phyloP scores from a whole-genome alignment of 305 asterid species.

The Vinca major region DNA sequence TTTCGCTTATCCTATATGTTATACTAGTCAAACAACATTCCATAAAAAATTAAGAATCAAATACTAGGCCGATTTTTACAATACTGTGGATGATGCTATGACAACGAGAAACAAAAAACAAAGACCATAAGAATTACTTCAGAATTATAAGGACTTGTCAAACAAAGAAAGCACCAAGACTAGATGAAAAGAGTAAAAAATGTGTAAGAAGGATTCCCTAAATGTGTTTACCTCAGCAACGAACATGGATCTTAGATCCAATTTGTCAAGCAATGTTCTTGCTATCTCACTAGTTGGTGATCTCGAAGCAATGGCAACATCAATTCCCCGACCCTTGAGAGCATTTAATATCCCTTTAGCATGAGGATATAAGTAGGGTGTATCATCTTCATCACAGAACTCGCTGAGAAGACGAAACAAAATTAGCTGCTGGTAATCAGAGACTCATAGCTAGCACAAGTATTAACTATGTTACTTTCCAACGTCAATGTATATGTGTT shows the following conservation, averaged over 20 bases:
- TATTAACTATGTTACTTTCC: background rate
- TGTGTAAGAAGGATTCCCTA: background rate
- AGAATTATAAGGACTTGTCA: background rate
- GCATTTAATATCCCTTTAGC: constrained; percentile 58
- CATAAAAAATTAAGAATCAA: no score
- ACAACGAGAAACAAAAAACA: constrained; percentile 1
- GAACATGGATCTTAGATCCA: constrained; percentile 59
- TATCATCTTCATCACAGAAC: constrained; percentile 13
- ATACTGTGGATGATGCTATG: no score
- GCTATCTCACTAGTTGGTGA: constrained; percentile 75
- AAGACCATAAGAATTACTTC: background rate
- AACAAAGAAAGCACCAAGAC: background rate
- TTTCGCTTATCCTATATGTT: no score
- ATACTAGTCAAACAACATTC: no score
- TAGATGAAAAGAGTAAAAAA: background rate
- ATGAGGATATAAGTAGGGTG: constrained; percentile 48
- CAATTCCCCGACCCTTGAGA: constrained; percentile 54
- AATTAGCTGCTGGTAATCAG: background rate
- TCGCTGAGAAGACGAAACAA: constrained; percentile 14
- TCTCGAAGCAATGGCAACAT: constrained; percentile 70
- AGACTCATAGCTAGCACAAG: background rate
- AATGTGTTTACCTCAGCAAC: constrained; percentile 49
- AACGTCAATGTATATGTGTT: background rate
- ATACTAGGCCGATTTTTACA: no score
- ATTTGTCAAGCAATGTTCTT: constrained; percentile 42